Percentiles rank a stretch among this genome's conserved stretches.
phyloP scores from a whole-genome alignment of 2,329 filamentous ascomycete genomes.

The Basipetospora chlamydospora region DNA sequence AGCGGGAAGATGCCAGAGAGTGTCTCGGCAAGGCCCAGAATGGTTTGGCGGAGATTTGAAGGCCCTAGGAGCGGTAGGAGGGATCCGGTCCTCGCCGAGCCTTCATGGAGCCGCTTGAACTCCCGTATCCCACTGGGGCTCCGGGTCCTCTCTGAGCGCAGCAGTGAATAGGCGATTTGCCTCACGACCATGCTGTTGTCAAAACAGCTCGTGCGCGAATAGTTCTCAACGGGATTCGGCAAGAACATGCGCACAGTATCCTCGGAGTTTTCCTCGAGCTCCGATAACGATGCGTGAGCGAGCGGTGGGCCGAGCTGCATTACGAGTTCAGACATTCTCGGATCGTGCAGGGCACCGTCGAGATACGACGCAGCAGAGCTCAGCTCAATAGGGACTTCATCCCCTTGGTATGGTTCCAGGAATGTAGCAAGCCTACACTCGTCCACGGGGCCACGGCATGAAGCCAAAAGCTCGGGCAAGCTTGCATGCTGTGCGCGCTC shows the following conservation, averaged over 20 bases:
- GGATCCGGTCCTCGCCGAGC: neutral
- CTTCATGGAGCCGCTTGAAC: constrained; percentile 19
- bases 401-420: neutral
- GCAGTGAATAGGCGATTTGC: constrained; percentile 38
- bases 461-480: constrained; percentile 2
- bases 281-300: neutral
- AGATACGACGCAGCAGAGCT: neutral
- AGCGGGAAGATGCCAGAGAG: neutral
- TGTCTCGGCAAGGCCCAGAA: neutral
- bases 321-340: constrained; percentile 16
- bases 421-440: neutral
- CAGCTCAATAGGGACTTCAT: neutral
- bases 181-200: constrained; percentile 34
- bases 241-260: constrained; percentile 38
- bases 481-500: constrained; percentile 7
- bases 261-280: no score
- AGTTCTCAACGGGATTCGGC: constrained; percentile 45
- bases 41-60: constrained; percentile 7
- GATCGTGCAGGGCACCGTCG: constrained; percentile 11
- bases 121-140: constrained; percentile 16
- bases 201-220: constrained; percentile 41
- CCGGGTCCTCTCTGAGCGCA: constrained; percentile 14
- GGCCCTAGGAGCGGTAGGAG: neutral
- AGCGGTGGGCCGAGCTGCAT: constrained; percentile 11
- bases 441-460: neutral